Percentiles rank a stretch among this genome's conserved stretches.
Evolutionary conservation across 305 asterid species (phyloP).

Genomic region (Fraxinus nigra): DNA sequence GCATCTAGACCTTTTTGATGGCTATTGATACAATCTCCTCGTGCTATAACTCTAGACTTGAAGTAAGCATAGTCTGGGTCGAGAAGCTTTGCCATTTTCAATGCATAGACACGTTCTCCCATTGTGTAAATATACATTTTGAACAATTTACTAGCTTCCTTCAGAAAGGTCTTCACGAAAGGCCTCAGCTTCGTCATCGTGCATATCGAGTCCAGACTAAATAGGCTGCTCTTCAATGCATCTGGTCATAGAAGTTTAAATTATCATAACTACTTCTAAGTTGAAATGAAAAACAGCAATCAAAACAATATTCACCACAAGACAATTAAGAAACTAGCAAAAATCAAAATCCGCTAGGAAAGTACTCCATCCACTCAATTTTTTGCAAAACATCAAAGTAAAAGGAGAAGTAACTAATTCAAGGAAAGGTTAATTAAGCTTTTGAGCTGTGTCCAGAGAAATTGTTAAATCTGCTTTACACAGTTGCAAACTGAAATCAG

Average conservation of each 20-base stretch:
- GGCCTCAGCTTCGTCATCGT: conserved; percentile 56
- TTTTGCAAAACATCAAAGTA: neutral
- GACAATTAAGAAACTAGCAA: neutral
- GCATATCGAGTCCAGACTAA: conserved; percentile 26
- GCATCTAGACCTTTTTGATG: conserved; percentile 28
- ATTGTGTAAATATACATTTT: conserved; percentile 10
- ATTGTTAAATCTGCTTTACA: too few species aligned
- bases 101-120: conserved; percentile 14
- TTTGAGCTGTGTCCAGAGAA: neutral
- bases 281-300: neutral
- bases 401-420: neutral
- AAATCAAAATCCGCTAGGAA: neutral
- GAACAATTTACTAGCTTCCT: conserved; percentile 36
- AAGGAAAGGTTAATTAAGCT: neutral
- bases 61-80: conserved; percentile 24
- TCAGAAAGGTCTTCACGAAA: conserved; percentile 37
- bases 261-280: neutral
- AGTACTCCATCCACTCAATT: neutral
- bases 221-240: neutral
- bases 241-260: neutral
- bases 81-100: conserved; percentile 15
- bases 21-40: conserved; percentile 37
- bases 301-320: neutral
- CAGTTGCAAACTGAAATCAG: too few species aligned
- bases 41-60: conserved; percentile 45